These are phyloP conservation scores for Extremus antarcticus DNA, from an alignment of 495 filamentous ascomycete species.

Conservation along the genomic window DNA sequence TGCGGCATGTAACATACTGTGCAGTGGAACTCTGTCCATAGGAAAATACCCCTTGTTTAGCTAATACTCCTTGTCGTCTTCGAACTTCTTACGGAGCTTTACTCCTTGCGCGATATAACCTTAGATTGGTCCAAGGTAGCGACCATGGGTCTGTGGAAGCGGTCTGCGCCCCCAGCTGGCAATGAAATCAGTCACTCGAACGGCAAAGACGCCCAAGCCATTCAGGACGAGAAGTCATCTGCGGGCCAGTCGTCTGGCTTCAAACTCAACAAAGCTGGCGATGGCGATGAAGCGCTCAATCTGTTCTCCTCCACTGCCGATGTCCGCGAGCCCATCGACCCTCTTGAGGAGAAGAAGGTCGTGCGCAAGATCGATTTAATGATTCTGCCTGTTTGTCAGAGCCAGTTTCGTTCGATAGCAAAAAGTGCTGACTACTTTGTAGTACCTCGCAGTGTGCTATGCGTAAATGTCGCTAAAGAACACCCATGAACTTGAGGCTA, in stretches of 20 bases:
- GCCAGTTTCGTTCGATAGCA: conserved; percentile 34
- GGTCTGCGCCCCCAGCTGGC: neutral
- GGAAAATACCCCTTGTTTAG: too few species aligned
- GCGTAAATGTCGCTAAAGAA: neutral
- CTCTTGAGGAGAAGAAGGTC: conserved; percentile 38
- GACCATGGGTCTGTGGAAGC: neutral
- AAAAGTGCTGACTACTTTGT: neutral
- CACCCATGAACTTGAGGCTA: neutral
- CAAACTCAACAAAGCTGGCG: conserved; percentile 12
- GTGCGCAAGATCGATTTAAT: conserved; percentile 45
- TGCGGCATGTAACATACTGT: neutral
- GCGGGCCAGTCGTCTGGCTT: neutral
- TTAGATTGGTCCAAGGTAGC: too few species aligned
- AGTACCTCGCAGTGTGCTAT: neutral
- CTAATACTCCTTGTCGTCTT: too few species aligned
- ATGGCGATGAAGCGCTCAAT: conserved; percentile 19
- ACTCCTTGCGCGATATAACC: too few species aligned
- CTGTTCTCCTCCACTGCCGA: conserved; percentile 19
- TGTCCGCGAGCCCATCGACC: conserved; percentile 36
- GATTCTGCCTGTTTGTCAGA: conserved; percentile 34
- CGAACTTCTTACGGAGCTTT: too few species aligned
- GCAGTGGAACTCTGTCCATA: neutral
- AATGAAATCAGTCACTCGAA: neutral
- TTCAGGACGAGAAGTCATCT: conserved; percentile 5
- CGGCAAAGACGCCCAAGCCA: conserved; percentile 2